Evolutionary conservation across 1,284 basidiomycete genomes (phyloP).

Genomic region (Puccinia triticina): DNA sequence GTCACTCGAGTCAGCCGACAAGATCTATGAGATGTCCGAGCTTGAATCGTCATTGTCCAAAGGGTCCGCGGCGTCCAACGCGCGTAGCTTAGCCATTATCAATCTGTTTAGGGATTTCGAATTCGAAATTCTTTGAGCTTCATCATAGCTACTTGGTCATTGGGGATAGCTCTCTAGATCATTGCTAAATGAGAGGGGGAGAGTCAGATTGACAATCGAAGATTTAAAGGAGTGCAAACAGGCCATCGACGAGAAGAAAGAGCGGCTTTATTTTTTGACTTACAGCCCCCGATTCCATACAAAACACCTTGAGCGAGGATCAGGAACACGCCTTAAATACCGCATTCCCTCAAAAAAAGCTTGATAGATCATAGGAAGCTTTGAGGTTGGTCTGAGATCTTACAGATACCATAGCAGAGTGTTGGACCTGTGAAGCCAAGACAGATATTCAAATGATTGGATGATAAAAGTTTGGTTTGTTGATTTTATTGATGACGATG

Average conservation of each 20-base stretch:
- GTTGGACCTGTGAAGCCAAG: slow-evolving; percentile 19
- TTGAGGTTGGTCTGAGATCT: too few relatives aligned
- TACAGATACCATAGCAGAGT: slow-evolving; percentile 37
- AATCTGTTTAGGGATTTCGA: slow-evolving; percentile 21
- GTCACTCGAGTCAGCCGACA: slow-evolving; percentile 33
- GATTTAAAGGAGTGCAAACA: background rate
- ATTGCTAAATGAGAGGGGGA: slow-evolving; percentile 8
- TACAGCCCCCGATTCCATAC: slow-evolving; percentile 44
- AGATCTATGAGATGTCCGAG: slow-evolving; percentile 20
- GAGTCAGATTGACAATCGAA: background rate
- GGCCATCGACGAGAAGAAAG: too few relatives aligned
- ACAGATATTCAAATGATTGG: background rate
- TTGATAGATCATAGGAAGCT: too few relatives aligned
- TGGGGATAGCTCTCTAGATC: slow-evolving; percentile 19
- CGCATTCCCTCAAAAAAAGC: background rate
- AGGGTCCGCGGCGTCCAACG: slow-evolving; percentile 39
- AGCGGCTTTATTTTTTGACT: slow-evolving; percentile 7
- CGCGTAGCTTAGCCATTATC: slow-evolving; percentile 42
- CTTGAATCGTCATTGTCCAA: slow-evolving; percentile 5
- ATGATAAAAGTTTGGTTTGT: background rate
- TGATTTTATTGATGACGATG: background rate
- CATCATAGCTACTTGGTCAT: background rate
- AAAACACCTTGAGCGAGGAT: slow-evolving; percentile 35
- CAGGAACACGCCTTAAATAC: background rate
- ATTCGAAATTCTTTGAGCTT: too few relatives aligned